Base-by-base conservation (phyloP, 78 protist genomes). In the Dictyostelium purpureum region DNA sequence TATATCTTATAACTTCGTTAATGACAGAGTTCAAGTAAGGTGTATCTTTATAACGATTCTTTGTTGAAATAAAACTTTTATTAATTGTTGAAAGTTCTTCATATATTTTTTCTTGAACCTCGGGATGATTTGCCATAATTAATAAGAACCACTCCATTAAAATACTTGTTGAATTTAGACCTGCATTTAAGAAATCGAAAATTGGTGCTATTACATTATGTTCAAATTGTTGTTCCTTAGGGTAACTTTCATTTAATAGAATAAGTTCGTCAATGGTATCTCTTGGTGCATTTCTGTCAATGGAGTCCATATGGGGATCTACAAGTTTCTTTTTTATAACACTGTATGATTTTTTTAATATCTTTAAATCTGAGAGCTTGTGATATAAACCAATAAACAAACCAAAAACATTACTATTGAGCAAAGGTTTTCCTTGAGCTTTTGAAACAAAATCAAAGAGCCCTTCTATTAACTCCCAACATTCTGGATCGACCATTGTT, bases 1-100 rank as follows among this genome's bases (percentile, higher is more conserved):
- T 47, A 28, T 52, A 35, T 75, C 81, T 75, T 4, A 47, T 4
- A n/a, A 63, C 88, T 47, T 82, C 90, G 37, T 52, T 82, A n/a
- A 82, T 67, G 2, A 56, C 35, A 40, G 79, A 59, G 28, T 54
- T 28, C 6, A 28, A 35, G 18, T 67, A 54, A 7, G 90, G 90
- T 12, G 79, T 67, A n/a, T 54, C 63, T 54, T 54, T 54, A 54
- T 54, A 52, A 19, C n/a, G n/a, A n/a, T n/a, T n/a, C n/a, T n/a
- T n/a, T n/a, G n/a, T n/a, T n/a, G n/a, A n/a, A n/a, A n/a, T n/a
- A n/a, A n/a, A n/a, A n/a, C n/a, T n/a, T n/a, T n/a, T n/a, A n/a
- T n/a, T n/a, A n/a, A n/a, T n/a, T n/a, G 21, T 24, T 9, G 42
- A 1, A 40, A 85, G 47, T 73, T 85, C 91, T 6, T 16, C 11